Conservation (phyloP, 1,284 basidiomycete species). For the Trichosporon asahii region DNA sequence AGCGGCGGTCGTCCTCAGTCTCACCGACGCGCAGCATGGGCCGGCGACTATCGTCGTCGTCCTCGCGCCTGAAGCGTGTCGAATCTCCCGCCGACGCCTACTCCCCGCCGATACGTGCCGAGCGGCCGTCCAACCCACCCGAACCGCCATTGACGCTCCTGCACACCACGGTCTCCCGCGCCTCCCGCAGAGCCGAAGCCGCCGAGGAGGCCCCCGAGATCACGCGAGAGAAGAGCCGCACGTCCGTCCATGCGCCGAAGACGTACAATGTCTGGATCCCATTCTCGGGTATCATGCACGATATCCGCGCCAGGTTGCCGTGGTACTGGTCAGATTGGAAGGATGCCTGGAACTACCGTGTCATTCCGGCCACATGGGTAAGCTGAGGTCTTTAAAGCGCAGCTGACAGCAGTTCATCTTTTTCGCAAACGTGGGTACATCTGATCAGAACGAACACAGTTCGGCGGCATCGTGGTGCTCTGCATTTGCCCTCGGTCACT, state of each 20-base stretch:
- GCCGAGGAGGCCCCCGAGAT: neutral
- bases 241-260: neutral
- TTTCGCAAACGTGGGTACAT: constrained; percentile 41
- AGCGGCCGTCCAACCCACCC: constrained; percentile 37
- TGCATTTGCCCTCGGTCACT: neutral
- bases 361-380: constrained; percentile 51
- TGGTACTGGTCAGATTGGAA: constrained; percentile 83
- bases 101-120: constrained; percentile 14
- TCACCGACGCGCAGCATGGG: constrained; percentile 12
- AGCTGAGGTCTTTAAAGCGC: constrained; percentile 54
- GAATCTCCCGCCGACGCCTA: constrained; percentile 8
- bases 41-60: neutral
- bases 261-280: constrained; percentile 15
- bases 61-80: neutral
- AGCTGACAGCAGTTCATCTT: constrained; percentile 50
- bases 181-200: neutral
- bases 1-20: constrained; percentile 8
- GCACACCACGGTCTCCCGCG: constrained; percentile 31
- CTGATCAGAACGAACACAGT: neutral
- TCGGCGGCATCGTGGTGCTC: neutral
- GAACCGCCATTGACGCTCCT: constrained; percentile 42
- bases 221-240: neutral
- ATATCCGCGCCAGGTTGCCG: constrained; percentile 71
- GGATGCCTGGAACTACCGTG: constrained; percentile 81
- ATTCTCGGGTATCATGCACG: constrained; percentile 66